Conservation (phyloP, 2,329 filamentous ascomycete species). For the Helotiales sp. region DNA sequence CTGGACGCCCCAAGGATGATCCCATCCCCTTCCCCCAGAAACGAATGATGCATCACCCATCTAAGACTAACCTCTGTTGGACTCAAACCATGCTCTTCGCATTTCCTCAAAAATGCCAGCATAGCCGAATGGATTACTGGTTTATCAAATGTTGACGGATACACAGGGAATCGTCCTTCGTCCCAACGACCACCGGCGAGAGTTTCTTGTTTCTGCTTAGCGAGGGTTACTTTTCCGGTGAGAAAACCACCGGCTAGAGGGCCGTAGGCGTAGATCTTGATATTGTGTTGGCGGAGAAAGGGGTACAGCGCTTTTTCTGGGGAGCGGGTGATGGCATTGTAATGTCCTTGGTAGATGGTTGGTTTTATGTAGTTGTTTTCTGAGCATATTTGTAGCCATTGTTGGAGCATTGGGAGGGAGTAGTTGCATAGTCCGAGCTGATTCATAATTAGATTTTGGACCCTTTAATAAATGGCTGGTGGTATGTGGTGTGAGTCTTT, state of each 20-base stretch:
- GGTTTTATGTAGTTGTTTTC: constrained; percentile 76
- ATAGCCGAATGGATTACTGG: constrained; percentile 35
- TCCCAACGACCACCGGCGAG: constrained; percentile 1
- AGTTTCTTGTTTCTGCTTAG: not conserved
- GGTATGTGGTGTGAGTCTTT: too few species aligned
- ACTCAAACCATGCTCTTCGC: constrained; percentile 41
- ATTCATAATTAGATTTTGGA: not conserved
- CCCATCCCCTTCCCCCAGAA: constrained; percentile 27
- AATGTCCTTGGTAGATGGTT: constrained; percentile 84
- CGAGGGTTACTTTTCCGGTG: constrained; percentile 31
- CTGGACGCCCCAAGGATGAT: constrained; percentile 31
- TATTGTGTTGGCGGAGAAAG: constrained; percentile 69
- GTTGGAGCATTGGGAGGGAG: constrained; percentile 79
- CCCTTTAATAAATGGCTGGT: too few species aligned
- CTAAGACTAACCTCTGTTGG: constrained; percentile 40
- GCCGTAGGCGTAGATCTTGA: constrained; percentile 78
- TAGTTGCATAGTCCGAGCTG: constrained; percentile 78
- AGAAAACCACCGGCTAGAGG: constrained; percentile 31
- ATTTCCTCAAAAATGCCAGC: constrained; percentile 41
- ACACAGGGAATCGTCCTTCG: constrained; percentile 1
- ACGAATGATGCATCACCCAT: constrained; percentile 41
- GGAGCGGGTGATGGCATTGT: constrained; percentile 73
- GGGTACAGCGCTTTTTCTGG: constrained; percentile 73
- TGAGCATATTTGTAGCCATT: constrained; percentile 75
- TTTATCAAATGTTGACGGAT: constrained; percentile 21